Base-by-base conservation (phyloP, 1,284 basidiomycete species). In the Calocybe gambosa region DNA sequence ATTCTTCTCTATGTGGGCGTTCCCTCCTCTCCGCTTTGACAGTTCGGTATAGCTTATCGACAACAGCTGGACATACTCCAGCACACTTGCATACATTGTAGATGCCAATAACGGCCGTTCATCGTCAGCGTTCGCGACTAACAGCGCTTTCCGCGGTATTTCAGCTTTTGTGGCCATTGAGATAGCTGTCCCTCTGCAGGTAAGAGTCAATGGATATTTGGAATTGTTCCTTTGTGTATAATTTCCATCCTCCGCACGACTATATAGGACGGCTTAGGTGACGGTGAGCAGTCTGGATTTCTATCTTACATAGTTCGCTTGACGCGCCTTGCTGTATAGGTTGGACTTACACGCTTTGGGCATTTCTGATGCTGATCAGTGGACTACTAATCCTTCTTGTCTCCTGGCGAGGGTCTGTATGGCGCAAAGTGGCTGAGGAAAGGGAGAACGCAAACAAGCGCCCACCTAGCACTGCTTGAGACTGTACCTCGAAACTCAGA, bases 41-140 rank as follows among this genome's bases (percentile, higher is more conserved):
- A 6, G 9, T 25, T 4, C 37, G 18, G 5, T 10, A 5, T 28
- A n/a, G n/a, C 29, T 3, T 10, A 37, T 25, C 39, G 70, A 12
- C 21, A 35, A 5, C 33, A 85, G 85, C 50, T 85, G 78, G 74
- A 78, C 80, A 18, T 87, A 88, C 59, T 65, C 82, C 12, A 82
- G 80, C 51, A 82, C 83, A 0, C 65, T 91, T 26, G 79, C 85
- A 0, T 89, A 88, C 56, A 71, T 89, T 40, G 82, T 89, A 5
- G 88, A 92, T 58, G 78, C 85, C 2, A 91, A 90, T 58, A 66
- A 69, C 2, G 89, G 89, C 5, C 74, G 85, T 15, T 84, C 84
- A 0, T 78, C 81, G 1, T 78, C 75, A 12, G 85, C 84, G 1
- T 78, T 86, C 4, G 82, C 87, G 0, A 65, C 73, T 13, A 91